Base-by-base conservation (phyloP, 139 green algal species). In the Closterium sp. region DNA sequence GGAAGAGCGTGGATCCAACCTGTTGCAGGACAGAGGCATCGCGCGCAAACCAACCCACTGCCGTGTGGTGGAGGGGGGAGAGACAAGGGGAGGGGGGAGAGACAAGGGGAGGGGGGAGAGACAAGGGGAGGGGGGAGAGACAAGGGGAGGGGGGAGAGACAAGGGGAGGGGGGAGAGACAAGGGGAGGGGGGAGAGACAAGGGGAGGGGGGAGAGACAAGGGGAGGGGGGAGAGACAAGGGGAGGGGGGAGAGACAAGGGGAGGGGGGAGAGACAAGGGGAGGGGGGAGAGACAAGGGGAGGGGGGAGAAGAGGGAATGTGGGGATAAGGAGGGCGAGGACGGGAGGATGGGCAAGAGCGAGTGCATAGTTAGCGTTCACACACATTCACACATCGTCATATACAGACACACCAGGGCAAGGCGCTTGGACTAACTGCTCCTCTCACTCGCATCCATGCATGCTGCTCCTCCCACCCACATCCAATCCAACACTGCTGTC, bases 31-130 rank as follows among this genome's bases (percentile, higher is more conserved):
- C 27, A 29, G 31, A 19, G 32, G 89, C 89, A 28, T 93, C 91
- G 10, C 70, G 31, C 0, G 91, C 88, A 89, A 93, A 93, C 87
- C 87, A 93, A 10, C 91, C 91, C 17, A 91, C 90, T 92, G 90
- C 2, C 10, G 85, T 21, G 22, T 30, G 85, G 85, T 30, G 85
- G n/a, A 13, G 28, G 21, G 85, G 85, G 85, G n/a, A 87, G 28
- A 31, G 11, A 30, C 21, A 34, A 87, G 4, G 79, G 79, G 79
- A 29, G n/a, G 87, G 87, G 87, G 5, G 87, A 90, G 9, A 9
- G 87, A 31, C 4, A 9, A 31, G n/a, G 87, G 9, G 24, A 31
- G 7, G 85, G 5, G 38, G n/a, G 38, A 29, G 86, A 89, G 13
- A 9, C 27, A 22, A 19, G 31, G 86, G 85, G n/a, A 13, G 28